Conservation (phyloP, 2,329 filamentous ascomycete genomes). For the Thermothelomyces thermophilus region DNA sequence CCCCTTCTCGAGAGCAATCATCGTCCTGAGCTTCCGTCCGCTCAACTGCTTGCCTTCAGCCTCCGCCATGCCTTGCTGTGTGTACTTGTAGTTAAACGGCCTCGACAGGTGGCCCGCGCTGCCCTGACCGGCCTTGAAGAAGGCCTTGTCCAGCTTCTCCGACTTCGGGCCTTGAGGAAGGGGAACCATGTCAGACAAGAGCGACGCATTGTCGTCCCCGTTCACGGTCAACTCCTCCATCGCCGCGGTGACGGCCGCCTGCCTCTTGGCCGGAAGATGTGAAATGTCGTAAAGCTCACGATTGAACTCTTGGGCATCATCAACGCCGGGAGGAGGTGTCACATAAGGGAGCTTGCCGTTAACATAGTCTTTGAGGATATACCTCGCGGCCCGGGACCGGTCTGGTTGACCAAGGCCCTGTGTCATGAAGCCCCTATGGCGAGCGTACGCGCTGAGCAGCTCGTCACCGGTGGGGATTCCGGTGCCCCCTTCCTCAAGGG, state of each 20-base stretch:
- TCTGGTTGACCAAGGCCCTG: constrained; percentile 86
- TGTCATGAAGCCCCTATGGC: constrained; percentile 83
- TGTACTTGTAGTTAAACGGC: constrained; percentile 89
- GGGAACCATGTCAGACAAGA: constrained; percentile 42
- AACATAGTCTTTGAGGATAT: constrained; percentile 94
- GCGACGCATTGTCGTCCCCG: constrained; percentile 29
- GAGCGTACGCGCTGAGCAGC: constrained; percentile 77
- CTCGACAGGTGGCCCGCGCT: constrained; percentile 61
- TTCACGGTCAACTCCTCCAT: constrained; percentile 36
- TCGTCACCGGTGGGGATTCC: constrained; percentile 80
- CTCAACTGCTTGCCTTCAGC: constrained; percentile 58
- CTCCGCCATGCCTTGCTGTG: constrained; percentile 59
- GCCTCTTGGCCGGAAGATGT: constrained; percentile 76
- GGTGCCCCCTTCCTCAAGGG: constrained; percentile 86
- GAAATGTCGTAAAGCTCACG: constrained; percentile 75
- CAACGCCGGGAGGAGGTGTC: constrained; percentile 68
- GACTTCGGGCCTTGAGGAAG: constrained; percentile 65
- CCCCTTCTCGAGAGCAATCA: constrained; percentile 78
- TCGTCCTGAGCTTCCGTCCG: constrained; percentile 72
- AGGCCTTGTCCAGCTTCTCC: constrained; percentile 73
- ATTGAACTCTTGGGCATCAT: constrained; percentile 76
- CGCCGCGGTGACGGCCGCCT: constrained; percentile 52
- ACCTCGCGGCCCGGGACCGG: constrained; percentile 82
- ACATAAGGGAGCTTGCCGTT: constrained; percentile 92
- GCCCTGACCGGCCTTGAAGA: constrained; percentile 65